phyloP scores from a whole-genome alignment of 2,329 filamentous ascomycete species.

The Xylariaceae sp. region DNA sequence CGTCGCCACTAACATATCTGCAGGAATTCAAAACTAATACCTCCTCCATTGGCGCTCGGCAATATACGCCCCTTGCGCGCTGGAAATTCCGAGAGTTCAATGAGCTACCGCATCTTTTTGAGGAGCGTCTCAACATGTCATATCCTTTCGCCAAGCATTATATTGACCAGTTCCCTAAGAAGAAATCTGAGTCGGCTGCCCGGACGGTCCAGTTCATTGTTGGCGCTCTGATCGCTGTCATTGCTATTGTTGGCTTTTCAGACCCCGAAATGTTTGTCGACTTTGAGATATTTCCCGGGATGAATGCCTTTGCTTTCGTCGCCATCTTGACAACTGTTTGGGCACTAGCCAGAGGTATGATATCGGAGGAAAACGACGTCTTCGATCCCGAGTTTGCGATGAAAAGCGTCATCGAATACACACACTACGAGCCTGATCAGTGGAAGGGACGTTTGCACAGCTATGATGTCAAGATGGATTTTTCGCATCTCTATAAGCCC shows the following conservation, averaged over 20 bases:
- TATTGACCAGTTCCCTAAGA: slow-evolving; percentile 92
- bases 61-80: slow-evolving; percentile 88
- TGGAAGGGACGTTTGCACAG: slow-evolving; percentile 91
- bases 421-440: slow-evolving; percentile 81
- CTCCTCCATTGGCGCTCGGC: slow-evolving; percentile 75
- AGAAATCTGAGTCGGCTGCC: slow-evolving; percentile 80
- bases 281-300: slow-evolving; percentile 85
- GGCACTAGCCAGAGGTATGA: slow-evolving; percentile 73
- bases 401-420: slow-evolving; percentile 84
- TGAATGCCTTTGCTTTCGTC: slow-evolving; percentile 86
- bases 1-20: slow-evolving; percentile 17
- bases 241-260: slow-evolving; percentile 76
- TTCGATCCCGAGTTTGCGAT: slow-evolving; percentile 91
- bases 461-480: slow-evolving; percentile 87
- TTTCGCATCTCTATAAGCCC: slow-evolving; percentile 83
- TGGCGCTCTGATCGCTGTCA: slow-evolving; percentile 78
- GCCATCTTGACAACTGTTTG: slow-evolving; percentile 77
- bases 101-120: slow-evolving; percentile 86
- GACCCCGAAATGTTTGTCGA: slow-evolving; percentile 86
- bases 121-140: slow-evolving; percentile 86
- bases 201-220: slow-evolving; percentile 82
- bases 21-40: slow-evolving; percentile 95
- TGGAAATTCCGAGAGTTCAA: slow-evolving; percentile 99
- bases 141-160: slow-evolving; percentile 90
- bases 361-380: slow-evolving; percentile 81